phyloP scores from a whole-genome alignment of 2,329 filamentous ascomycete species.

The Fusarium phyllophilum region DNA sequence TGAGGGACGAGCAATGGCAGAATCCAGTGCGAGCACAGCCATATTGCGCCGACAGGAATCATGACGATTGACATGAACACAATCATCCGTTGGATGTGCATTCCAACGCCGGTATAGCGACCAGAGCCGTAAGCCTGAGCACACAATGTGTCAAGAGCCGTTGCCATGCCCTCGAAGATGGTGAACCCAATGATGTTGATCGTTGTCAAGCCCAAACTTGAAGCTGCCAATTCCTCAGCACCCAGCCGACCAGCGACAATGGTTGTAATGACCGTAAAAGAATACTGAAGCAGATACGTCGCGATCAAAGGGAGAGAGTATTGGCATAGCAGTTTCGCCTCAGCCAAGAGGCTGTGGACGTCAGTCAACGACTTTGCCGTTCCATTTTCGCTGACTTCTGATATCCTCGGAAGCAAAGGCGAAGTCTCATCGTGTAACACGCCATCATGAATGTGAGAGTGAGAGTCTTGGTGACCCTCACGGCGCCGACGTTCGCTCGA shows the following conservation, averaged over 20 bases:
- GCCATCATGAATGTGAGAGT: constrained; percentile 1
- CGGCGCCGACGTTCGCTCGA: constrained; percentile 11
- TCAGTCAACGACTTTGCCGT: constrained; percentile 7
- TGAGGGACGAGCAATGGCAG: constrained; percentile 59
- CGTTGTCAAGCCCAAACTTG: constrained; percentile 62
- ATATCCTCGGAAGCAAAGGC: constrained; percentile 21
- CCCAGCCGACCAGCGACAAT: constrained; percentile 64
- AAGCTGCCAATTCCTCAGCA: constrained; percentile 63
- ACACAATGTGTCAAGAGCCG: constrained; percentile 43
- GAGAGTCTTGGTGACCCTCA: constrained; percentile 8
- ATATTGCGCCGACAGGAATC: constrained; percentile 61
- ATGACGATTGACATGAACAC: constrained; percentile 59
- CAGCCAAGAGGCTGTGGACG: constrained; percentile 20
- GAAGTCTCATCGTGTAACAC: constrained; percentile 31
- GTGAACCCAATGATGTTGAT: constrained; percentile 66
- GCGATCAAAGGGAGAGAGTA: constrained; percentile 59
- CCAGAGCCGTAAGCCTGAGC: constrained; percentile 50
- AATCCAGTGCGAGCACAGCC: constrained; percentile 60
- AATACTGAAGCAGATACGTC: constrained; percentile 65
- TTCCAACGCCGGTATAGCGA: constrained; percentile 58
- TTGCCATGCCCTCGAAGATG: constrained; percentile 48
- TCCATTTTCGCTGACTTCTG: constrained; percentile 10
- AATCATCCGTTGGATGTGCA: constrained; percentile 65
- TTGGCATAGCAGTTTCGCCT: constrained; percentile 30
- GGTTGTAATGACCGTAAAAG: constrained; percentile 62